Evolutionary conservation across 257 asterid genomes (phyloP).

Genomic region (Anisodus acutangulus): DNA sequence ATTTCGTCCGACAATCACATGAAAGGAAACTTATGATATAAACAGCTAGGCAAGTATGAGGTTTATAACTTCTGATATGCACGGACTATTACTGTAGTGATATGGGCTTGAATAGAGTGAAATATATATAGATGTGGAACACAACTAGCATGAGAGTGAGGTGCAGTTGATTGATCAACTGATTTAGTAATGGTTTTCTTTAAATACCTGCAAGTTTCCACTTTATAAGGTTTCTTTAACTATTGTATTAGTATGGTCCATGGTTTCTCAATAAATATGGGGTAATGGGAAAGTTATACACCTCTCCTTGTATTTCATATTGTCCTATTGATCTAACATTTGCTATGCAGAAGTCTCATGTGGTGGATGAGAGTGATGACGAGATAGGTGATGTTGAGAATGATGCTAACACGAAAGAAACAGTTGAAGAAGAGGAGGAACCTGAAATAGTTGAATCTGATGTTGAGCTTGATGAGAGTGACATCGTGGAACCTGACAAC

Average conservation of each 20-base stretch:
- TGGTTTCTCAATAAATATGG: neutral
- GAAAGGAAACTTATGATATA: too few relatives aligned
- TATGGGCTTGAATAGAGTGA: neutral
- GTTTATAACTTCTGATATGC: neutral
- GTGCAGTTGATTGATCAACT: neutral
- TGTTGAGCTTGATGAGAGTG: conserved; percentile 80
- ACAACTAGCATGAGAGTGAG: neutral
- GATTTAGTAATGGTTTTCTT: neutral
- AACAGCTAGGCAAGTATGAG: neutral
- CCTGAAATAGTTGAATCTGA: conserved; percentile 90
- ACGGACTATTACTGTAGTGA: neutral
- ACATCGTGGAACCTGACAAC: conserved; percentile 81
- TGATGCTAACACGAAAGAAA: conserved; percentile 43
- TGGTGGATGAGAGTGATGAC: conserved; percentile 71
- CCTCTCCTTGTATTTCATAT: neutral
- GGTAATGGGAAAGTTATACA: neutral
- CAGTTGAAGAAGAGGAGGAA: conserved; percentile 68
- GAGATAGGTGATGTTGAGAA: conserved; percentile 59
- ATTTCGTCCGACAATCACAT: neutral
- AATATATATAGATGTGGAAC: neutral
- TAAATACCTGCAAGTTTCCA: neutral
- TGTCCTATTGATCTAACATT: neutral
- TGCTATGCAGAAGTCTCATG: conserved; percentile 56
- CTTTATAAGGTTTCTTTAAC: neutral
- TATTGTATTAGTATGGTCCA: neutral